Evolutionary conservation across 2,329 filamentous ascomycete genomes (phyloP), one percentile per base, ranked within the genome.

Genomic region (Ophiostoma pallidulum): DNA sequence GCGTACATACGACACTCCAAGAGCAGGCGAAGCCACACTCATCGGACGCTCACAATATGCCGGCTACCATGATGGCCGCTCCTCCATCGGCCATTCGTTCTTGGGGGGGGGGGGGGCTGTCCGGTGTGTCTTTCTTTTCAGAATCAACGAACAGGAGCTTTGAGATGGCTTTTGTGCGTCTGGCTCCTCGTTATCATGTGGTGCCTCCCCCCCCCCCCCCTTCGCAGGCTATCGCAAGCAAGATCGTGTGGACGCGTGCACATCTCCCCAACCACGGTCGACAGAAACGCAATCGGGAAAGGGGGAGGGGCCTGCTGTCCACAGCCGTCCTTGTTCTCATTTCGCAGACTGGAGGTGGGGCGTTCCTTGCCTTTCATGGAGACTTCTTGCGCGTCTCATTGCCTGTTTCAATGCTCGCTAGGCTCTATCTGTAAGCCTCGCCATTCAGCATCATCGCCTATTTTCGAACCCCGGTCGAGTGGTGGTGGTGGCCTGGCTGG

Each of bases 321-420:
- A 43, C 28, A 12, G 13, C 13, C 32, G 7, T 16, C 28, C 35
- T 14, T 42, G 32, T 39, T 45, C 20, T 48, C 37, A 45, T 48
- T 52, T 52, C 29, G 20, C 41, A 36, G 41, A 16, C 22, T 36
- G 33, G 19, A 31, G 18, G 47, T 49, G 43, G 46, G 43, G 51
- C 39, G 32, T 45, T 24, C 36, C 29, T 37, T 48, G 39, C 41
- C 41, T 19, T 41, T 48, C 28, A 42, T 28, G 43, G 51, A 41
- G 22, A 14, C 8, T 45, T 47, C 36, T 24, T 51, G 49, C 41
- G 47, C 49, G 39, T 38, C 32, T 44, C 33, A 39, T 29, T 43
- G 31, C 42, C 38, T 19, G 31, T 45, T 45, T 37, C 19, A 28
- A 14, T 37, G 29, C 26, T 39, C 38, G 26, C 49, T 48, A 51